phyloP scores from a whole-genome alignment of 441 rosid species.

The Gossypium gossypioides region DNA sequence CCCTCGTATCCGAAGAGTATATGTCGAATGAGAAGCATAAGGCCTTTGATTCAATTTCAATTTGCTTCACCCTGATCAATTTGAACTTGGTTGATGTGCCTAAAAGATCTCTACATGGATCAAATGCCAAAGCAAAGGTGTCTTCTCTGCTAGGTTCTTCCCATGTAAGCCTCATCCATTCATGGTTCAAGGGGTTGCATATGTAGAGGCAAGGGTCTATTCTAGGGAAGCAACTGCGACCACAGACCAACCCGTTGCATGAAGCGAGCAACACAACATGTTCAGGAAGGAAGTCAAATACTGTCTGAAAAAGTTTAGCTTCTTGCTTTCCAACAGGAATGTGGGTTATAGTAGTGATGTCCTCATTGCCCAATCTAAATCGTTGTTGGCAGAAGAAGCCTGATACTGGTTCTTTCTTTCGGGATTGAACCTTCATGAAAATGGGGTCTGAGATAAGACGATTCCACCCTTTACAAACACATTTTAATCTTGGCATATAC shows the following conservation, averaged over 20 bases:
- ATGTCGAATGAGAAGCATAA: slow-evolving; percentile 22
- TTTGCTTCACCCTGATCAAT: slow-evolving; percentile 19
- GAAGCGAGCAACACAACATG: slow-evolving; percentile 27
- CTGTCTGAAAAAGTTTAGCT: slow-evolving; percentile 8
- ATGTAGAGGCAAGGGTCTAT: slow-evolving; percentile 25
- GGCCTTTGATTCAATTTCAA: slow-evolving; percentile 5
- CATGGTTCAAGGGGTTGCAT: slow-evolving; percentile 33
- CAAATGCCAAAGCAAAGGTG: slow-evolving; percentile 30
- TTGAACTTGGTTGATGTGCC: slow-evolving; percentile 21
- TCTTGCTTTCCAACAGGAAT: slow-evolving; percentile 20
- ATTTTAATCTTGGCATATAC: slow-evolving; percentile 16
- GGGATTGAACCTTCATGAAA: slow-evolving; percentile 25
- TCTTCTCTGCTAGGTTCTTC: slow-evolving; percentile 19
- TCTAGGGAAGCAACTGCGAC: slow-evolving; percentile 27
- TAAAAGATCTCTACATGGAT: slow-evolving; percentile 19
- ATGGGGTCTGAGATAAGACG: slow-evolving; percentile 18
- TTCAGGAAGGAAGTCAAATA: slow-evolving; percentile 30
- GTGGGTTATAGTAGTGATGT: slow-evolving; percentile 22
- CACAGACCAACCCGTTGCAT: slow-evolving; percentile 33
- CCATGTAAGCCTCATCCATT: slow-evolving; percentile 26
- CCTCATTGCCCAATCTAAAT: slow-evolving; percentile 16
- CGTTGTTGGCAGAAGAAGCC: slow-evolving; percentile 36
- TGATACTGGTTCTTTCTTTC: slow-evolving; percentile 20
- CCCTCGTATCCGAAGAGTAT: slow-evolving; percentile 18
- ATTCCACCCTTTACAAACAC: slow-evolving; percentile 28